Conservation (phyloP, 768 basidiomycete genomes). For the Jaapia argillacea region DNA sequence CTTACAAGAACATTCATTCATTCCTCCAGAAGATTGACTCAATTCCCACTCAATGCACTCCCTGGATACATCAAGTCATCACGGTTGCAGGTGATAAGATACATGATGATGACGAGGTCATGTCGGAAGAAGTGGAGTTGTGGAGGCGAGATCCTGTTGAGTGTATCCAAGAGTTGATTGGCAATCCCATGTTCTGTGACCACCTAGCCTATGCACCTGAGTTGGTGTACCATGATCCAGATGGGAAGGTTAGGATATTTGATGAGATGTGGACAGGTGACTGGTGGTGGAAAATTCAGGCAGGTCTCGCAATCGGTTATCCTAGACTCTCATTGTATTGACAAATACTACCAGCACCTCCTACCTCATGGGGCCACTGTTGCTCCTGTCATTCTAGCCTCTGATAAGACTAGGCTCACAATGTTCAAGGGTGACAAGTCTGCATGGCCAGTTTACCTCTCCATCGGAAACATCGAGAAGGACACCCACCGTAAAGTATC, state of each 20-base stretch:
- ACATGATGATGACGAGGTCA: constrained; percentile 6
- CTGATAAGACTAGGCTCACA: constrained; percentile 35
- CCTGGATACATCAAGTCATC: constrained; percentile 15
- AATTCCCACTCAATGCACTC: constrained; percentile 12
- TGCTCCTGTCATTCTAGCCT: constrained; percentile 32
- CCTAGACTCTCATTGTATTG: constrained; percentile 1
- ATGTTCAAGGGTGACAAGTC: constrained; percentile 22
- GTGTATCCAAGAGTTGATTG: constrained; percentile 16
- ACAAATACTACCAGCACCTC: background rate
- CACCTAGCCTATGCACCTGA: constrained; percentile 20
- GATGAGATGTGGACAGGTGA: constrained; percentile 27
- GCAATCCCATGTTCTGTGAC: constrained; percentile 18
- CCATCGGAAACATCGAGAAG: constrained; percentile 33
- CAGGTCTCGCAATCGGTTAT: constrained; percentile 8
- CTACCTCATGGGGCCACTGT: constrained; percentile 18
- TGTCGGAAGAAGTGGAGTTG: constrained; percentile 11
- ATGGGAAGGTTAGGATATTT: constrained; percentile 14
- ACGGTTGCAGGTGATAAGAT: constrained; percentile 4
- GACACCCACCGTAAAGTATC: constrained; percentile 26
- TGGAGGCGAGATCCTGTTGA: constrained; percentile 18
- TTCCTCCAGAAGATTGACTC: constrained; percentile 18
- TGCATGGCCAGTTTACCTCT: too few relatives aligned
- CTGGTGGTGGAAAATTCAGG: constrained; percentile 28
- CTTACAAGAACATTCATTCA: constrained; percentile 16
- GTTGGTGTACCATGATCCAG: constrained; percentile 12